Base-by-base conservation (phyloP, 768 basidiomycete species). In the Podaxis sp. region DNA sequence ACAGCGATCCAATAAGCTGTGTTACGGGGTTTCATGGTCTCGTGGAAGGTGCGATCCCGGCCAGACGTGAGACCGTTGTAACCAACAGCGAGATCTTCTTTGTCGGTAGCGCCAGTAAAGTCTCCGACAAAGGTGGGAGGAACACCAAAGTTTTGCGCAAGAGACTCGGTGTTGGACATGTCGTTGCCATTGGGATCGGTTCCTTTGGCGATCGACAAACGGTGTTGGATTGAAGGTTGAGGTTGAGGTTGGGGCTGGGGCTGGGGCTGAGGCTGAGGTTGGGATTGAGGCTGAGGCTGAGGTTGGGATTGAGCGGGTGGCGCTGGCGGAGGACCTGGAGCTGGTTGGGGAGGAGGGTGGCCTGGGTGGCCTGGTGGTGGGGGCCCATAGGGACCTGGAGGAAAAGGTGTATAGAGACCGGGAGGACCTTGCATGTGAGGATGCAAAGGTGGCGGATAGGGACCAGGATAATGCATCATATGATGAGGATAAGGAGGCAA, bases 121-220 rank as follows among this genome's bases (percentile, higher is more conserved):
- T 85, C 86, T 62, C 77, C 83, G 56, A 91, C 84, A 66, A 93
- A 91, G 47, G 82, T 81, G 27, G 85, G 78, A 55, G 87, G 83
- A 29, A 93, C 91, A 53, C 91, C 91, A 69, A 93, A 93, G 69
- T 81, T 86, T 74, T 87, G 90, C 46, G 89, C 91, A 54, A 93
- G 82, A 25, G 89, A 85, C 66, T 84, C 84, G 6, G 88, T 82
- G 70, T 82, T 86, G 55, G 90, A 89, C 80, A 93, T 83, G 73
- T 94, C 90, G 66, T 91, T 87, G 5, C 86, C 83, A 63, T 89
- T 83, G 3, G 93, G 93, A 70, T 94, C 93, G 66, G 87, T 85
- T 55, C 90, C 91, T 70, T 86, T 90, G 67, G 86, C 66, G 19
- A 66, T 38, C 19, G 43, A 53, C 8, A 65, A 47, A 29, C 65